These are phyloP conservation scores for Carpinus fangiana DNA, from an alignment of 306 rosid genomes.

Conservation along the genomic window DNA sequence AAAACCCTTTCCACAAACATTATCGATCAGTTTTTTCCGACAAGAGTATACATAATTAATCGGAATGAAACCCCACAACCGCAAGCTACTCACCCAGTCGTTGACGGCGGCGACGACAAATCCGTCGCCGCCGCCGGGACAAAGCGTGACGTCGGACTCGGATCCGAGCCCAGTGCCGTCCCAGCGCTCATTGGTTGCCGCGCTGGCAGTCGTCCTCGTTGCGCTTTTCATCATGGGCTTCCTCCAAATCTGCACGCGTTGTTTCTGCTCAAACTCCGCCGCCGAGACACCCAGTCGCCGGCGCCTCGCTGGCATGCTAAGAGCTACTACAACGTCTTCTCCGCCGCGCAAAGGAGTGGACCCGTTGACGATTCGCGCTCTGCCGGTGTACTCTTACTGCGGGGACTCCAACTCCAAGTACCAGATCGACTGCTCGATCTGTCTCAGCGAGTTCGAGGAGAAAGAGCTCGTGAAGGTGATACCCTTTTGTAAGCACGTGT, in stretches of 20 bases:
- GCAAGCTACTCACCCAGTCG: conserved; percentile 28
- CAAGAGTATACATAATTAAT: no score
- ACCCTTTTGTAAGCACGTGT: conserved; percentile 57
- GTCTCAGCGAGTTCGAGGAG: conserved; percentile 40
- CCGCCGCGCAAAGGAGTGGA: neutral
- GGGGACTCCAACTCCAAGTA: conserved; percentile 11
- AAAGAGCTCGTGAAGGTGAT: conserved; percentile 41
- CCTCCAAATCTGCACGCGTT: conserved; percentile 28
- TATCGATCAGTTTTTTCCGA: no score
- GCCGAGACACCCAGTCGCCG: neutral
- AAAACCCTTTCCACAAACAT: no score
- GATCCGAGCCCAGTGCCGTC: neutral
- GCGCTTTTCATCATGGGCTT: conserved; percentile 34
- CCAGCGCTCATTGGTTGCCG: conserved; percentile 14
- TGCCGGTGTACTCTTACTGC: conserved; percentile 36
- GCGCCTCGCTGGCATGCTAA: neutral
- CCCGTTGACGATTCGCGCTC: neutral
- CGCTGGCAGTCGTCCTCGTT: conserved; percentile 27
- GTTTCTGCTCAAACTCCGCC: neutral
- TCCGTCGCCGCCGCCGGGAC: neutral
- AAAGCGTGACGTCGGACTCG: neutral
- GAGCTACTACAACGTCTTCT: neutral
- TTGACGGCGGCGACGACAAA: neutral
- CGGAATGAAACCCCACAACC: conserved; percentile 32
- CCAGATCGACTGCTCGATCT: conserved; percentile 50